Conservation (phyloP, 78 protist species). For the Salpingoeca rosetta region DNA sequence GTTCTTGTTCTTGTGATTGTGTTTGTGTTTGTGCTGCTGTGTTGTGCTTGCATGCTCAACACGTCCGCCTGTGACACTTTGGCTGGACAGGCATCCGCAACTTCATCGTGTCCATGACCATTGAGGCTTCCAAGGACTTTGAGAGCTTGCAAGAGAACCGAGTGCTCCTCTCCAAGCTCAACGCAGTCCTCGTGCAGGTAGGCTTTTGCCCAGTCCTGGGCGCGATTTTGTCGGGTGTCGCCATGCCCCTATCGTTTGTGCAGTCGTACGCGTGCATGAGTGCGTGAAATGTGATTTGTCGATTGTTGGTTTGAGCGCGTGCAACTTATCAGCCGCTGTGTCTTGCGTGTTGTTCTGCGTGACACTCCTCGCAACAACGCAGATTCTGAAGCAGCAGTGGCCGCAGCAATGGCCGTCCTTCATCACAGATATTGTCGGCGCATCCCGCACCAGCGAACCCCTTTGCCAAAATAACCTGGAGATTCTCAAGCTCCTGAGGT, state of each 20-base stretch:
- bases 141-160: conserved; percentile 18
- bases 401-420: conserved; percentile 89
- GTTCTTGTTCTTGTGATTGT: neutral
- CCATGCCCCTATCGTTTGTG: too few species aligned
- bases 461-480: conserved; percentile 93
- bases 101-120: conserved; percentile 72
- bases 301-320: neutral
- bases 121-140: conserved; percentile 42
- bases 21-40: neutral
- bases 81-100: conserved; percentile 61
- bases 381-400: conserved; percentile 97
- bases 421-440: conserved; percentile 79
- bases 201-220: too few species aligned
- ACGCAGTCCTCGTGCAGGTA: conserved; percentile 72
- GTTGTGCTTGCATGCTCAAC: neutral
- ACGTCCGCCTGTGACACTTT: too few species aligned
- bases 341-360: neutral
- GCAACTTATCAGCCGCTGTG: neutral
- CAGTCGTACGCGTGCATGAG: neutral
- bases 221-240: too few species aligned
- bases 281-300: neutral
- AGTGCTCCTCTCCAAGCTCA: conserved; percentile 49
- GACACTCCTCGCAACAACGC: neutral
- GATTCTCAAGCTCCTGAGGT: conserved; percentile 74
- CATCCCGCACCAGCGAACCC: conserved; percentile 65